Evolutionary conservation across 1,284 basidiomycete genomes (phyloP).

Genomic region (Sporisorium exsertum): DNA sequence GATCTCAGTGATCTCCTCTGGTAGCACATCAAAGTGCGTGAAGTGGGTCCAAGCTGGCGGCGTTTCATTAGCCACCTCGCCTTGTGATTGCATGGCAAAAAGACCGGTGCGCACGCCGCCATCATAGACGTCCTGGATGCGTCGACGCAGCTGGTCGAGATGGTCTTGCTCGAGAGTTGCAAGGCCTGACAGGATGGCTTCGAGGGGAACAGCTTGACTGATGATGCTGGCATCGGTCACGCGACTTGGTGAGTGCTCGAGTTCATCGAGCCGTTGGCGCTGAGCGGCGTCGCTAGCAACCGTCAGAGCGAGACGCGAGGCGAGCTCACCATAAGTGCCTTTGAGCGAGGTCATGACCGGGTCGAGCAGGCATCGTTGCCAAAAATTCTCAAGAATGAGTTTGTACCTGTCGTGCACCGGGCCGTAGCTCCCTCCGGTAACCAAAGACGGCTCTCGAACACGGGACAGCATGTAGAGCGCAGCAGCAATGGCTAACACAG

Average conservation of each 20-base stretch:
- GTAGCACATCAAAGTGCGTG: slow-evolving; percentile 33
- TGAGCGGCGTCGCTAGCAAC: slow-evolving; percentile 30
- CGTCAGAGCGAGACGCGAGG: slow-evolving; percentile 8
- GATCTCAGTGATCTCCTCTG: background rate
- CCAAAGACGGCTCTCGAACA: background rate
- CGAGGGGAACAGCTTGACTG: background rate
- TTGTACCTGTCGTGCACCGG: background rate
- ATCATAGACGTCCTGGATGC: background rate
- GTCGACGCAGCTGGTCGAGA: background rate
- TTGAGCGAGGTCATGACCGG: slow-evolving; percentile 1
- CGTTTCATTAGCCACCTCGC: background rate
- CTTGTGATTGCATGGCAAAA: background rate
- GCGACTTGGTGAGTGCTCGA: background rate
- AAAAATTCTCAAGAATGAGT: slow-evolving; percentile 3
- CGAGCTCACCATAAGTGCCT: slow-evolving; percentile 18
- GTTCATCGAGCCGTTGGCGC: background rate
- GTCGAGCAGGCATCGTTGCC: slow-evolving; percentile 1
- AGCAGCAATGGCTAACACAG: slow-evolving; percentile 24
- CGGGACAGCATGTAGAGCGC: slow-evolving; percentile 8
- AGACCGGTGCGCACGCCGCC: background rate
- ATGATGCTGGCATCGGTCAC: background rate
- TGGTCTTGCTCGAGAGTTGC: background rate
- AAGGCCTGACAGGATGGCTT: background rate
- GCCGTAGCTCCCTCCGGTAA: background rate
- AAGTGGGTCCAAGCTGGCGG: slow-evolving; percentile 15